Conservation (phyloP, 1,284 basidiomycete species). For the Porodaedalea pini region DNA sequence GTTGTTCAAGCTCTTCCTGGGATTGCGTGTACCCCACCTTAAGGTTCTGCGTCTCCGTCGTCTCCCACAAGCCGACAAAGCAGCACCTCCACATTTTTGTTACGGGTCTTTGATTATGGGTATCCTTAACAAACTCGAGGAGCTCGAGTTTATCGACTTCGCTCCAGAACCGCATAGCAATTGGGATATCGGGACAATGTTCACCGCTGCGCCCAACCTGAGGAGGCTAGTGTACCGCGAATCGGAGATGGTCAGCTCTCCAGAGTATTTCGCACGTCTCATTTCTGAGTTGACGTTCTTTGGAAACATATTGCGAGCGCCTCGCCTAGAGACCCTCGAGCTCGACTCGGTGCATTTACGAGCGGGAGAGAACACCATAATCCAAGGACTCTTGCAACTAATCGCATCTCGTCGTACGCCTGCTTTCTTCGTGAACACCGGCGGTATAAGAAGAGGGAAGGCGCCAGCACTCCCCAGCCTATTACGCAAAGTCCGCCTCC, state of each 20-base stretch:
- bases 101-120: not conserved
- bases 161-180: not conserved
- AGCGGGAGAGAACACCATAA: not conserved
- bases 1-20: not conserved
- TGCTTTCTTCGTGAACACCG: not conserved
- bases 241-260: not conserved
- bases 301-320: not conserved
- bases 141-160: conserved; percentile 6
- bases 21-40: conserved; percentile 1
- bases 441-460: not conserved
- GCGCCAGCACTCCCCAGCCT: not conserved
- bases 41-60: conserved; percentile 1
- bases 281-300: not conserved
- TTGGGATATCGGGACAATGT: not conserved
- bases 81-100: not conserved
- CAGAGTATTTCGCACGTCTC: not conserved
- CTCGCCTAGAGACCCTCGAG: not conserved
- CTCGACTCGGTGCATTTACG: conserved; percentile 1
- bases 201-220: not conserved
- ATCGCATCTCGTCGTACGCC: not conserved
- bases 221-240: conserved; percentile 4
- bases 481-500: conserved; percentile 1
- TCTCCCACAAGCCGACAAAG: not conserved
- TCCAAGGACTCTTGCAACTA: not conserved
- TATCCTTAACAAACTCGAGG: not conserved